Conservation (phyloP, 768 basidiomycete species). For the Stropharia rugosoannulata region DNA sequence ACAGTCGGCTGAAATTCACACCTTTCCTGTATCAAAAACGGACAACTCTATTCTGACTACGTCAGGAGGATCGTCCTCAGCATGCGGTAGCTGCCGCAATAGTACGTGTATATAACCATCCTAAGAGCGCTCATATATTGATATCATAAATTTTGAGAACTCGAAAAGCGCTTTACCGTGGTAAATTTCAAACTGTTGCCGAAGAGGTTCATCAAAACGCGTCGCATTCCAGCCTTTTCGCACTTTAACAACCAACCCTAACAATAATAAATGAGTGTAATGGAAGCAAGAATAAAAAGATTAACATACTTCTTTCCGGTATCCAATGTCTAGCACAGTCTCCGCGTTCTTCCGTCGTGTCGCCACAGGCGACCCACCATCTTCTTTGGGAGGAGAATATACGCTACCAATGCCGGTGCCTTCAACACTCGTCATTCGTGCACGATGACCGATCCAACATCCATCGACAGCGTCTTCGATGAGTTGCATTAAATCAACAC, state of each 20-base stretch:
- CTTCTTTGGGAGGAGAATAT: slow-evolving; percentile 80
- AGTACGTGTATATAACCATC: slow-evolving; percentile 87
- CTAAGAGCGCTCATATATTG: slow-evolving; percentile 32
- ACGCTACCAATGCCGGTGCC: slow-evolving; percentile 89
- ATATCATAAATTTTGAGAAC: neutral
- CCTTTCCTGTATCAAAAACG: slow-evolving; percentile 90
- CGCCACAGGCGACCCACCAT: slow-evolving; percentile 40
- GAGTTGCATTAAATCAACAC: slow-evolving; percentile 76
- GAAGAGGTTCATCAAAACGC: slow-evolving; percentile 93
- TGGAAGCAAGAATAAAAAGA: neutral
- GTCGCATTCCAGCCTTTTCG: slow-evolving; percentile 90
- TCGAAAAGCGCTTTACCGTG: slow-evolving; percentile 42
- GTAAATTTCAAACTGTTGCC: slow-evolving; percentile 96
- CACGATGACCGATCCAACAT: slow-evolving; percentile 91
- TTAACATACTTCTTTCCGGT: slow-evolving; percentile 54
- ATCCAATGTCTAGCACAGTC: slow-evolving; percentile 84
- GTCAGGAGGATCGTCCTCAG: slow-evolving; percentile 49
- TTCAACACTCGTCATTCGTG: slow-evolving; percentile 65
- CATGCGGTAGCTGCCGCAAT: slow-evolving; percentile 68
- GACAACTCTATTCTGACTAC: slow-evolving; percentile 78
- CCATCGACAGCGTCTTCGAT: slow-evolving; percentile 91
- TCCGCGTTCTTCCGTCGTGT: slow-evolving; percentile 59
- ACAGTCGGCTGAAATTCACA: slow-evolving; percentile 22
- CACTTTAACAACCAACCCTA: slow-evolving; percentile 87
- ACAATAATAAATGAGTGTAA: neutral